Percentiles rank a stretch among this genome's conserved stretches.
Evolutionary conservation across 169 alveolate species (phyloP).

Genomic region (Amoebophrya sp.): DNA sequence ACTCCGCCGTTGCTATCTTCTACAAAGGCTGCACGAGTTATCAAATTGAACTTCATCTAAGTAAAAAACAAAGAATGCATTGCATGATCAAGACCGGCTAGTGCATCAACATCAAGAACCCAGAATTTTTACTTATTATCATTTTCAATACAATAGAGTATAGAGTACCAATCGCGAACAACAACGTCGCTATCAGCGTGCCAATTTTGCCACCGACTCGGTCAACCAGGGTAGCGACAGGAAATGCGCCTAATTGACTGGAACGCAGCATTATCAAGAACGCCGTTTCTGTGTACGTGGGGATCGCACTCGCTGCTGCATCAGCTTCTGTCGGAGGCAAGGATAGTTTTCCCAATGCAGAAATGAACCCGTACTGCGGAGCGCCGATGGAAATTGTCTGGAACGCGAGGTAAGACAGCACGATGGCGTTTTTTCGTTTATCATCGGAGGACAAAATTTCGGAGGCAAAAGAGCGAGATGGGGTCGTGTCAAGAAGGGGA

Average conservation of each 20-base stretch:
- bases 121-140: no score
- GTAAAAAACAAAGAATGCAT: no score
- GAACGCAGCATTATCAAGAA: neutral
- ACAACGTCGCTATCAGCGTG: neutral
- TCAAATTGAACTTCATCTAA: no score
- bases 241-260: neutral
- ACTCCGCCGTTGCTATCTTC: no score
- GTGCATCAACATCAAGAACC: no score
- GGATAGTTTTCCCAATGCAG: neutral
- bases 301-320: neutral
- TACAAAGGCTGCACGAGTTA: no score
- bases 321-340: neutral
- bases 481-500: no score
- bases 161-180: neutral
- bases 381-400: neutral
- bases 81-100: no score
- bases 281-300: neutral
- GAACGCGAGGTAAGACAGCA: neutral
- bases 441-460: no score
- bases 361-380: neutral
- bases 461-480: no score
- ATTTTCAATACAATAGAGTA: no score
- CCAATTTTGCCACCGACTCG: neutral
- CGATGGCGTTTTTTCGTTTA: no score
- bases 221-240: neutral